These are phyloP conservation scores for Whalleya microplaca DNA, from an alignment of 2,329 filamentous ascomycete genomes.

Conservation along the genomic window DNA sequence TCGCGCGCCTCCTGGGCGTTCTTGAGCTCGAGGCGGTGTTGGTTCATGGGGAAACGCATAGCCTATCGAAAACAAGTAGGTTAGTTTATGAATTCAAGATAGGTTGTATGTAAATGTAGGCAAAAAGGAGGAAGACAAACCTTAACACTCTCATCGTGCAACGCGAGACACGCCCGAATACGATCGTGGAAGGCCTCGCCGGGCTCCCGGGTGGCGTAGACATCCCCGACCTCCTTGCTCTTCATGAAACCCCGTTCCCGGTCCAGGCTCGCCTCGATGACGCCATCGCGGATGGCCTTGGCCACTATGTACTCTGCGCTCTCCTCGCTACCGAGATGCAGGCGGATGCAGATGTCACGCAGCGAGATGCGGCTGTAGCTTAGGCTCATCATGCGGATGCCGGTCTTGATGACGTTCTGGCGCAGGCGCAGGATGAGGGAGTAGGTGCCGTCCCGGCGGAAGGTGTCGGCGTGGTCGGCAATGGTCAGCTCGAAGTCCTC, in stretches of 20 bases:
- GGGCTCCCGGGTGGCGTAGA: conserved; percentile 94
- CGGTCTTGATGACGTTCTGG: conserved; percentile 99
- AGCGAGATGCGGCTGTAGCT: conserved; percentile 97
- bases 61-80: conserved; percentile 57
- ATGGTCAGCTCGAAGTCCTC: conserved; percentile 91
- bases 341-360: conserved; percentile 93
- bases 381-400: conserved; percentile 98
- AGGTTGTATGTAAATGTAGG: background rate
- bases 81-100: conserved; percentile 31
- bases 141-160: conserved; percentile 99
- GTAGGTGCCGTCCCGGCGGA: conserved; percentile 93
- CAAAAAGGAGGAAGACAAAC: conserved; percentile 50
- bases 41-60: conserved; percentile 99
- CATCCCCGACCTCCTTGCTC: conserved; percentile 94
- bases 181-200: conserved; percentile 98
- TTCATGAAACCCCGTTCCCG: conserved; percentile 97
- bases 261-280: conserved; percentile 93
- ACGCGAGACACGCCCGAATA: conserved; percentile 84
- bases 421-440: conserved; percentile 91
- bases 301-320: conserved; percentile 99
- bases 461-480: conserved; percentile 77
- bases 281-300: conserved; percentile 96
- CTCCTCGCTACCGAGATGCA: conserved; percentile 93
- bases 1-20: conserved; percentile 98
- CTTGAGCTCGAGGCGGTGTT: conserved; percentile 94